These are phyloP conservation scores for Hypoxylon crocopeplum DNA, from an alignment of 495 filamentous ascomycete species.

Conservation along the genomic window DNA sequence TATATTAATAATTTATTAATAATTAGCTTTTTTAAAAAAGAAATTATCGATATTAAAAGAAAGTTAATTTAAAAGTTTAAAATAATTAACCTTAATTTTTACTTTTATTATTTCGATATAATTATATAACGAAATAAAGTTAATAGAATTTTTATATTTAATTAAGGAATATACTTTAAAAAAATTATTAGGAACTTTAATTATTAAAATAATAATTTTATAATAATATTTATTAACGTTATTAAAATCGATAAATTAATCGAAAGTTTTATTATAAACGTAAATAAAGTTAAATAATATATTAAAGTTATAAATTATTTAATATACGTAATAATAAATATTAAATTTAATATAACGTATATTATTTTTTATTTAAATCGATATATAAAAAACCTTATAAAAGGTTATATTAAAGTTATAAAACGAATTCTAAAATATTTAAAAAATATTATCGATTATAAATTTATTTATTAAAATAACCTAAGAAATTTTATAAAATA, in stretches of 20 bases:
- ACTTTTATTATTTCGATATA: neutral
- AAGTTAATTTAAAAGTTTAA: neutral
- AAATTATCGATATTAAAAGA: neutral
- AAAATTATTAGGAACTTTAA: neutral
- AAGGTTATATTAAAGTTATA: neutral
- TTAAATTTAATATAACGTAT: neutral
- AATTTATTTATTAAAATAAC: neutral
- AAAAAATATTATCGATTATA: neutral
- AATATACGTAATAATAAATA: neutral
- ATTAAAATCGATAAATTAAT: neutral
- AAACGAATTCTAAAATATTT: neutral
- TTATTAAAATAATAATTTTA: neutral
- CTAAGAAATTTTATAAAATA: neutral
- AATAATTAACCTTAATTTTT: neutral
- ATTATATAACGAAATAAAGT: neutral
- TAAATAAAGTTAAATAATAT: neutral
- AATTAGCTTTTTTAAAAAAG: neutral
- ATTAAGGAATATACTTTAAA: neutral
- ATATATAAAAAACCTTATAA: neutral
- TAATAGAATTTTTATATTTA: neutral
- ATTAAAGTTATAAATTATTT: neutral
- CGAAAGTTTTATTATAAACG: neutral
- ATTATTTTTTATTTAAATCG: neutral
- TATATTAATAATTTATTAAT: neutral
- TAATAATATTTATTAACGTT: neutral